Evolutionary conservation across 2,329 filamentous ascomycete genomes (phyloP).

Genomic region (Fusarium brevicatenulatum): DNA sequence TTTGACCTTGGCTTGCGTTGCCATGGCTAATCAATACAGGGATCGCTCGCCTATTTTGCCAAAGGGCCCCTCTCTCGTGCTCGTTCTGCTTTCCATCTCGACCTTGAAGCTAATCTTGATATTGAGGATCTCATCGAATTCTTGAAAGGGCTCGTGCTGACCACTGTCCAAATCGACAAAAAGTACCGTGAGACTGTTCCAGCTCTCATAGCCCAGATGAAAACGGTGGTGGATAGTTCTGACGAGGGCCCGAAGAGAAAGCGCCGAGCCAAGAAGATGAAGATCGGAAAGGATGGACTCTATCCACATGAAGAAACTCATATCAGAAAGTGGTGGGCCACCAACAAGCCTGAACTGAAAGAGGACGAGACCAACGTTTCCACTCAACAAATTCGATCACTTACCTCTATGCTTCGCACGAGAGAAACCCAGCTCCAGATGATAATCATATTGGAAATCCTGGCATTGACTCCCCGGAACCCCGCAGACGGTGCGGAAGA

Average conservation of each 20-base stretch:
- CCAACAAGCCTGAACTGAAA: constrained; percentile 62
- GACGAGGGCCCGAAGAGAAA: constrained; percentile 59
- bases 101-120: constrained; percentile 68
- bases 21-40: constrained; percentile 54
- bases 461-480: constrained; percentile 71
- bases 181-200: constrained; percentile 81
- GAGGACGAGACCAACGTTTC: constrained; percentile 60
- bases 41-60: constrained; percentile 83
- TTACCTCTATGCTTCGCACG: constrained; percentile 73
- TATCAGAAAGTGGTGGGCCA: constrained; percentile 76
- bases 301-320: constrained; percentile 74
- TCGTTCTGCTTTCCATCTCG: constrained; percentile 74
- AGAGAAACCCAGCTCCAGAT: constrained; percentile 84
- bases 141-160: constrained; percentile 74
- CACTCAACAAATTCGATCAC: constrained; percentile 66
- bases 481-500: constrained; percentile 54
- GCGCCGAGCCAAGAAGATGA: constrained; percentile 70
- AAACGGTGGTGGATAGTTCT: constrained; percentile 65
- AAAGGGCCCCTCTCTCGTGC: constrained; percentile 83
- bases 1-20: background rate
- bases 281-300: constrained; percentile 73
- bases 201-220: constrained; percentile 67
- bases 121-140: constrained; percentile 74
- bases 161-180: constrained; percentile 76
- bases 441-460: constrained; percentile 80